phyloP scores from a whole-genome alignment of 371 early-diverging fungal genomes.

The Blakeslea trispora region DNA sequence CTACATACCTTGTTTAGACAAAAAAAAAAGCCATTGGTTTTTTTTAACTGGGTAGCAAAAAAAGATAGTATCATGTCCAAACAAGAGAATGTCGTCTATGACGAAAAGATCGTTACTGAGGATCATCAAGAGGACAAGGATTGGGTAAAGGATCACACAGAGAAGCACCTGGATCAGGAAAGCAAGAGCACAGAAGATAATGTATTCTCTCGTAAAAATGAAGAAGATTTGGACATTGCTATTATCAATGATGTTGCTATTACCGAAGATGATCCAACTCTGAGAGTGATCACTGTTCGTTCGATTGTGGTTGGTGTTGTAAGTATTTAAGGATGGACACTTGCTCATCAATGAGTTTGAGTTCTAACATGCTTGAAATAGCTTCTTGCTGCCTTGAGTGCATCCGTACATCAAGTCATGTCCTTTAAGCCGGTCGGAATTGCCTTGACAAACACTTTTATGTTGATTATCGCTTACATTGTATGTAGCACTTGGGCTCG shows the following conservation, averaged over 20 bases:
- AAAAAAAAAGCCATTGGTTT: no score
- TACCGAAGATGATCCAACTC: not conserved
- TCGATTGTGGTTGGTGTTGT: not conserved
- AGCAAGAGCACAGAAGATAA: not conserved
- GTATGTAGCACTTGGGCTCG: conserved; percentile 37
- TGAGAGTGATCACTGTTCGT: not conserved
- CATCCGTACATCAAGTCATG: conserved; percentile 46
- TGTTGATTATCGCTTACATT: conserved; percentile 47
- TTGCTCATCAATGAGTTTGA: no score
- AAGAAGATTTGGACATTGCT: not conserved
- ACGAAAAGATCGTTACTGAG: not conserved
- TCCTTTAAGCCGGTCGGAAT: conserved; percentile 45
- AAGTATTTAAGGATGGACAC: not conserved
- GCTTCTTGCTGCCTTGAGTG: conserved; percentile 41
- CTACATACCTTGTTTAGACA: no score
- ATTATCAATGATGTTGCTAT: not conserved
- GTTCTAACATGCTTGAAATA: not conserved
- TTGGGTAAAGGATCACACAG: not conserved
- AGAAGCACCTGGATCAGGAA: not conserved
- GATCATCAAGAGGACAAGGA: not conserved
- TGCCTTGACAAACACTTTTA: conserved; percentile 42
- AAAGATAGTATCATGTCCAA: no score
- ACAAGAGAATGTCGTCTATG: not conserved
- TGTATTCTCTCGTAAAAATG: not conserved
- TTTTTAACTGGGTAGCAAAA: no score